Evolutionary conservation across 2,329 filamentous ascomycete genomes (phyloP), one percentile per base, ranked within the genome.

Genomic region (Zasmidium cellare): DNA sequence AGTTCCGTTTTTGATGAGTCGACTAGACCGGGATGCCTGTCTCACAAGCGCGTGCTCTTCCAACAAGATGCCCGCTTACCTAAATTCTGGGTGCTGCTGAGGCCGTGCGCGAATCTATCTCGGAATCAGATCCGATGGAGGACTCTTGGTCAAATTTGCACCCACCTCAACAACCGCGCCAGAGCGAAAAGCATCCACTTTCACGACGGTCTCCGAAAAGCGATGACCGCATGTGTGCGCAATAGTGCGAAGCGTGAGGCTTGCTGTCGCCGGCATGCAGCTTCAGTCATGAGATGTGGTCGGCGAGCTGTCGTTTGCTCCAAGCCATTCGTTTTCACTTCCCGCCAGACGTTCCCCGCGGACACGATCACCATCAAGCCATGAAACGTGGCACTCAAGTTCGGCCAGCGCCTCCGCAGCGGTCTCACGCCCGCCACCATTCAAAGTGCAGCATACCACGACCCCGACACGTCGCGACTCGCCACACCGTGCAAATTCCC

Each of bases 381-480:
- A 24, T n/a, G 44, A 9, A 54, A 54, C 52, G 52, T 54, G 52
- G 52, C 52, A 47, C 45, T 22, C 9, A 53, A 25, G 22, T 9
- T 23, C 46, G 20, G 20, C 19, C 9, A 49, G 47, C 20, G 16
- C 24, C 20, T 25, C 23, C 7, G 47, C 20, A 25, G 47, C 47
- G 47, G 35, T 53, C 3, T 53, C 51, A 25, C 20, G 23, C 28
- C 47, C 20, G 47, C 47, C 35, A 18, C 35, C 35, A 41, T 9
- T 41, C 35, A 41, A 3, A 41, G 35, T 14, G 16, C 35, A 6
- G n/a, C n/a, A 6, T 9, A 14, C 35, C 3, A 18, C 35, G 35
- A 41, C 6, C 35, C 16, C 35, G n/a, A 41, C 35, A n/a, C 16
- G 35, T 41, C 35, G 35, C 35, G 35, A 41, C 35, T 41, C 35